These are phyloP conservation scores for Solanum ossicruentum DNA, from an alignment of 257 asterid genomes.

Conservation along the genomic window DNA sequence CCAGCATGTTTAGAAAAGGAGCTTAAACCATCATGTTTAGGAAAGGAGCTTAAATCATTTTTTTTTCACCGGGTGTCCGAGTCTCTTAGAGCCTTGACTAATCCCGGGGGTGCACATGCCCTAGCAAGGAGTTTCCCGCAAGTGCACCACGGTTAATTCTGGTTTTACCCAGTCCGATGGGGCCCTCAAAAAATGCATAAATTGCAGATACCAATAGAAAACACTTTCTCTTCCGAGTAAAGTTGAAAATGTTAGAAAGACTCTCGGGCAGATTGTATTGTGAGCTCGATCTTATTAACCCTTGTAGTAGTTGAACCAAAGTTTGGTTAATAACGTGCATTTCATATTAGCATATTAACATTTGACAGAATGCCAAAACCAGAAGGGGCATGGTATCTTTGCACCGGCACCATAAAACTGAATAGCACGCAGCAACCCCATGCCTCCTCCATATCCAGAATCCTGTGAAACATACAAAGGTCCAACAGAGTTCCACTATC, in stretches of 20 bases:
- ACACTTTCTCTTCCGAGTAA: neutral
- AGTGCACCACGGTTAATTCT: too few relatives aligned
- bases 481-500: slow-evolving; percentile 52
- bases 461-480: slow-evolving; percentile 57
- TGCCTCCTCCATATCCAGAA: slow-evolving; percentile 35
- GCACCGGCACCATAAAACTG: slow-evolving; percentile 19
- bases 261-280: neutral
- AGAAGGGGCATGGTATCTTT: slow-evolving; percentile 2
- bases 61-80: too few relatives aligned
- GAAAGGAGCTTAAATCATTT: too few relatives aligned
- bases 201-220: neutral
- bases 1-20: neutral
- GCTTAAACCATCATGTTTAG: neutral
- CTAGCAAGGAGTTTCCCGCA: too few relatives aligned
- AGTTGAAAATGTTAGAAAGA: neutral
- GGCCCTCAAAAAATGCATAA: neutral
- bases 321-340: neutral
- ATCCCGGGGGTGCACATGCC: too few relatives aligned
- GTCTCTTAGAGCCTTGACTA: too few relatives aligned
- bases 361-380: neutral
- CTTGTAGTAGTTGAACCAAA: neutral
- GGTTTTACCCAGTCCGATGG: too few relatives aligned
- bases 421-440: slow-evolving; percentile 34
- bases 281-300: neutral
- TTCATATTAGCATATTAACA: neutral